Percentiles rank a stretch among this genome's conserved stretches.
phyloP scores from a whole-genome alignment of 768 basidiomycete genomes.

The Hericium erinaceus region DNA sequence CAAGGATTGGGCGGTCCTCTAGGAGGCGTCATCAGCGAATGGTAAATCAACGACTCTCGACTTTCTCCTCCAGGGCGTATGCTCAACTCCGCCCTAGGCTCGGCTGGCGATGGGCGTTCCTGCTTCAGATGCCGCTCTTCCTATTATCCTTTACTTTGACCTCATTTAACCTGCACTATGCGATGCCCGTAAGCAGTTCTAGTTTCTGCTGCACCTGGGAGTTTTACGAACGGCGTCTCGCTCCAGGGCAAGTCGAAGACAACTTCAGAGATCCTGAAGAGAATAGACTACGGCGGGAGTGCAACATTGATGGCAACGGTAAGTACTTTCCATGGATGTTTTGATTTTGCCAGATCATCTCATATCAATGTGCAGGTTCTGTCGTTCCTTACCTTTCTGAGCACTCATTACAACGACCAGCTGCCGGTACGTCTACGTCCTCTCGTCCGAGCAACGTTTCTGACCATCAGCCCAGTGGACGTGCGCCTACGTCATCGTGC shows the following conservation, averaged over 20 bases:
- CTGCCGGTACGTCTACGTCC: conserved; percentile 33
- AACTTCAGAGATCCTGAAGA: conserved; percentile 54
- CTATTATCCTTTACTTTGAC: conserved; percentile 50
- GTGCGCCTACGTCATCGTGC: conserved; percentile 38
- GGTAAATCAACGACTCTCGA: conserved; percentile 28
- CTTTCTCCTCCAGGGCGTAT: not conserved
- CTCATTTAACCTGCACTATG: conserved; percentile 50
- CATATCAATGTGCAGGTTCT: conserved; percentile 35
- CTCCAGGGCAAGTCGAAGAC: conserved; percentile 57
- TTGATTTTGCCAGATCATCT: not conserved
- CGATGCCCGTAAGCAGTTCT: conserved; percentile 45
- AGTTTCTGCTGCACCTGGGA: not conserved
- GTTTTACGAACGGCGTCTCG: not conserved
- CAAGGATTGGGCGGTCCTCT: conserved; percentile 73
- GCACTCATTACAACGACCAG: conserved; percentile 60
- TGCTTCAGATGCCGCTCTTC: conserved; percentile 65
- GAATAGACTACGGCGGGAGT: conserved; percentile 76
- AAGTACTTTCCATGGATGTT: conserved; percentile 16
- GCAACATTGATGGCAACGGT: conserved; percentile 52
- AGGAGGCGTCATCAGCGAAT: conserved; percentile 61
- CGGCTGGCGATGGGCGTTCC: conserved; percentile 78
- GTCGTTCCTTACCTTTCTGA: conserved; percentile 58
- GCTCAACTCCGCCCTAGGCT: conserved; percentile 30
- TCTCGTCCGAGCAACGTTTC: not conserved
- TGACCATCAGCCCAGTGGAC: not conserved